These are phyloP conservation scores for Exophiala xenobiotica DNA, from an alignment of 2,329 filamentous ascomycete genomes.

Conservation along the genomic window DNA sequence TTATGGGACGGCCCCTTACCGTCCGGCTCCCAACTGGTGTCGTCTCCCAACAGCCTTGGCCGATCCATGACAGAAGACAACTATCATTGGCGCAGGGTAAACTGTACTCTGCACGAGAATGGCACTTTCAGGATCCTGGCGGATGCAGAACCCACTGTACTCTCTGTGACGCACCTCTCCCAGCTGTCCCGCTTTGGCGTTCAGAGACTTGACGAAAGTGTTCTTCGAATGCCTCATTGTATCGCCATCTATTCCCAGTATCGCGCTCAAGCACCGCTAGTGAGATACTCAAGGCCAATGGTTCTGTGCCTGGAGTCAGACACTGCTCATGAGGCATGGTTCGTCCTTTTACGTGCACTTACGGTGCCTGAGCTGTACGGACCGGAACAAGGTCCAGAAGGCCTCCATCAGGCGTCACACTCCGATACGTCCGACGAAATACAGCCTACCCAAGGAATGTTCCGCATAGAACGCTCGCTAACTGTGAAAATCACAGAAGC, in stretches of 20 bases:
- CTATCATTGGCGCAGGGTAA: constrained; percentile 76
- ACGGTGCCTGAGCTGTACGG: constrained; percentile 89
- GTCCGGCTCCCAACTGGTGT: constrained; percentile 26
- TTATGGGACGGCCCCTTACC: constrained; percentile 75
- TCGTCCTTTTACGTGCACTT: constrained; percentile 85
- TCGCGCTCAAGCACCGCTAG: constrained; percentile 67
- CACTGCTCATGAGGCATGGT: constrained; percentile 96
- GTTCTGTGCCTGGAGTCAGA: constrained; percentile 85
- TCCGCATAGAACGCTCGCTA: constrained; percentile 63
- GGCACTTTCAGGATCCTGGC: constrained; percentile 89
- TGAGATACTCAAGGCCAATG: constrained; percentile 80
- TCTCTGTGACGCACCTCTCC: constrained; percentile 82
- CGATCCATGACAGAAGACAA: constrained; percentile 46
- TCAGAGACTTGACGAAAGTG: constrained; percentile 84
- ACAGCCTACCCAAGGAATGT: constrained; percentile 56
- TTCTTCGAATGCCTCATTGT: constrained; percentile 89
- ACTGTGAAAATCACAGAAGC: constrained; percentile 62
- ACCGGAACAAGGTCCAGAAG: constrained; percentile 46
- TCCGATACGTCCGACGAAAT: too few species aligned
- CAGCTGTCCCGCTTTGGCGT: constrained; percentile 87
- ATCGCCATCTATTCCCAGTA: constrained; percentile 96
- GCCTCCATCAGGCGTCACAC: constrained; percentile 43
- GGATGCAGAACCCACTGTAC: constrained; percentile 75
- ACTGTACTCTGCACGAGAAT: constrained; percentile 90
- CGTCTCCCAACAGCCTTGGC: constrained; percentile 32